Evolutionary conservation across 192 early-diverging fungal species (phyloP).

Genomic region (Gamsiella multidivaricata): DNA sequence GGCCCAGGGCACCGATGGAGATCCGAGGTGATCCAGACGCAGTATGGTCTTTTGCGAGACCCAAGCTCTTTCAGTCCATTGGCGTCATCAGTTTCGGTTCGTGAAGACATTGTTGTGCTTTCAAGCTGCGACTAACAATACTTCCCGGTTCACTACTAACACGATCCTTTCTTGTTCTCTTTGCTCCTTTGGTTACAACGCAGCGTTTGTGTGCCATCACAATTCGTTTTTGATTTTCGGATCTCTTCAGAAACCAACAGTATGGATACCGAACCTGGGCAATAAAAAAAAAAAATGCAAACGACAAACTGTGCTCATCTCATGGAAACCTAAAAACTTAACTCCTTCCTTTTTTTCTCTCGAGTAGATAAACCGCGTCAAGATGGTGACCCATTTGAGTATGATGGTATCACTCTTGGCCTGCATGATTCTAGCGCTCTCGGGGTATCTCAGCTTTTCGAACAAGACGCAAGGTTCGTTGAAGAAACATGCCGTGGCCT

Average conservation of each 20-base stretch:
- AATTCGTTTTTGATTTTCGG: slow-evolving; percentile 94
- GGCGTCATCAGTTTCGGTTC: slow-evolving; percentile 92
- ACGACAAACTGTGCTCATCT: not conserved
- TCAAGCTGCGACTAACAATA: too few relatives aligned
- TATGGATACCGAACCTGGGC: too few relatives aligned
- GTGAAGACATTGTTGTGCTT: not conserved
- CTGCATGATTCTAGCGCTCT: slow-evolving; percentile 77
- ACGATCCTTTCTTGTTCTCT: not conserved
- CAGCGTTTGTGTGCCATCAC: slow-evolving; percentile 95
- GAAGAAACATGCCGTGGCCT: too few relatives aligned
- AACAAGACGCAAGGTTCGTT: slow-evolving; percentile 79
- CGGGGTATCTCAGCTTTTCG: slow-evolving; percentile 84
- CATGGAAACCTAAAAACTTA: not conserved
- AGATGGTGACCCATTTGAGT: slow-evolving; percentile 83
- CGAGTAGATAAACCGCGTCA: slow-evolving; percentile 82
- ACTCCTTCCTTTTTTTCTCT: slow-evolving; percentile 8
- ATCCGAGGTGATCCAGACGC: slow-evolving; percentile 59
- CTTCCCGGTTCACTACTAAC: too few relatives aligned
- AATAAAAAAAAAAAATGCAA: not conserved
- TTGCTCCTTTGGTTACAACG: not conserved
- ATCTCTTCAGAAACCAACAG: slow-evolving; percentile 82
- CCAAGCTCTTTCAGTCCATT: slow-evolving; percentile 80
- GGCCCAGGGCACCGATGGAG: slow-evolving; percentile 64
- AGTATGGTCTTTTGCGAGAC: slow-evolving; percentile 55
- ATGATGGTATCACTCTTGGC: slow-evolving; percentile 75